A percentile compares a stretch with the other conserved stretches of the same genome.
Conservation (phyloP, 352 stramenopile genomes). For the Pythium guiyangense region DNA sequence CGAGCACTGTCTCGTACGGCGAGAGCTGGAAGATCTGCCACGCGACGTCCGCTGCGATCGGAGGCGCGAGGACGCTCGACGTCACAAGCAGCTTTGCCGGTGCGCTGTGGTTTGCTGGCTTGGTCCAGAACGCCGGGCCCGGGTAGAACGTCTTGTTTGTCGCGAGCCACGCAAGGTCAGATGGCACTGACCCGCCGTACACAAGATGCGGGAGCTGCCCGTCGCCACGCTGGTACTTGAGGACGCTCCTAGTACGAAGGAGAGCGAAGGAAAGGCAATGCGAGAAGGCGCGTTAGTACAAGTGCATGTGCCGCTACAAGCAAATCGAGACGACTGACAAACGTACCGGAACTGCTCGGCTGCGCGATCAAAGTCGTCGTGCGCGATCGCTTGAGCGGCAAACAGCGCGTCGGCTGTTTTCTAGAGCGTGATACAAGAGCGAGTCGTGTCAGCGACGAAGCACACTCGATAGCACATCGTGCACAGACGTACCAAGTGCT, state of each 20-base stretch:
- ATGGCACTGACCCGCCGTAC: slow-evolving; percentile 70
- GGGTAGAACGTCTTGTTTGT: slow-evolving; percentile 74
- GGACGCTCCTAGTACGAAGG: slow-evolving; percentile 27
- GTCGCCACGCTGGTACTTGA: slow-evolving; percentile 50
- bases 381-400: slow-evolving; percentile 72
- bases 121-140: slow-evolving; percentile 67
- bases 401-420: slow-evolving; percentile 77
- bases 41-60: slow-evolving; percentile 69
- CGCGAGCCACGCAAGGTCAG: slow-evolving; percentile 37
- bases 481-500: slow-evolving; percentile 52
- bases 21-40: slow-evolving; percentile 83
- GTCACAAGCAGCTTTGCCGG: slow-evolving; percentile 10
- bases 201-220: slow-evolving; percentile 67
- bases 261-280: no score
- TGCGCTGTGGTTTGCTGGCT: not conserved
- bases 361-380: slow-evolving; percentile 66
- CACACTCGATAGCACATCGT: not conserved
- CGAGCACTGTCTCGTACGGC: slow-evolving; percentile 68
- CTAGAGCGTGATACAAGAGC: slow-evolving; percentile 8
- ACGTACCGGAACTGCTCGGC: slow-evolving; percentile 54
- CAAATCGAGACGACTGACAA: not conserved
- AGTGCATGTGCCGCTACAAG: not conserved
- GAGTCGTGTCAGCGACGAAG: not conserved
- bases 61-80: slow-evolving; percentile 63
- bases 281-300: not conserved